Evolutionary conservation across 208 protist species (phyloP).

Genomic region (Perkinsela sp.): DNA sequence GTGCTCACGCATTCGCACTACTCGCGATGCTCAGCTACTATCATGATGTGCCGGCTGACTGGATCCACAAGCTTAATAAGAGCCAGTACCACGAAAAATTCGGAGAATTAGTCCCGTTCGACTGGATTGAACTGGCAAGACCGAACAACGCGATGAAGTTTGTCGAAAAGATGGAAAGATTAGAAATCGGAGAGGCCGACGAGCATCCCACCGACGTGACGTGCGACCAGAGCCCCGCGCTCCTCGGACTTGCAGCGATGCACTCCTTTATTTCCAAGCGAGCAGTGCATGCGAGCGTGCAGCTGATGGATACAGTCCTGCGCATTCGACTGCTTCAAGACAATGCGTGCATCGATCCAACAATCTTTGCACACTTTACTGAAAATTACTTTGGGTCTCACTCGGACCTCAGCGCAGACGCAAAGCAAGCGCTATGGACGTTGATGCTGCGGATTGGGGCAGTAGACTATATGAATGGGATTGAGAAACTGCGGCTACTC

Average conservation of each 20-base stretch:
- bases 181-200: too few species aligned
- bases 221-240: not conserved
- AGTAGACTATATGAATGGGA: not conserved
- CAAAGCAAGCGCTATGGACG: not conserved
- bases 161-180: too few species aligned
- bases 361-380: not conserved
- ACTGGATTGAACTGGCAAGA: too few species aligned
- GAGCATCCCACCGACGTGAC: not conserved
- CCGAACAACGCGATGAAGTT: too few species aligned
- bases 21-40: not conserved
- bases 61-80: not conserved
- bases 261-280: not conserved
- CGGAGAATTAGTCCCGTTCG: not conserved
- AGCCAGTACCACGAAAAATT: not conserved
- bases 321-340: not conserved
- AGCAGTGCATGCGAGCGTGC: not conserved
- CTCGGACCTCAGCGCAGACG: not conserved
- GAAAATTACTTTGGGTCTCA: too few species aligned
- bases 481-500: not conserved
- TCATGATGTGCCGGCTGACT: not conserved
- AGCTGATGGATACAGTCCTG: not conserved
- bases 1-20: not conserved
- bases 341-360: not conserved
- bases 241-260: not conserved
- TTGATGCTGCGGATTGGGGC: not conserved